Evolutionary conservation across 805 yeast species (phyloP).

Genomic region (Limtongia smithiae): DNA sequence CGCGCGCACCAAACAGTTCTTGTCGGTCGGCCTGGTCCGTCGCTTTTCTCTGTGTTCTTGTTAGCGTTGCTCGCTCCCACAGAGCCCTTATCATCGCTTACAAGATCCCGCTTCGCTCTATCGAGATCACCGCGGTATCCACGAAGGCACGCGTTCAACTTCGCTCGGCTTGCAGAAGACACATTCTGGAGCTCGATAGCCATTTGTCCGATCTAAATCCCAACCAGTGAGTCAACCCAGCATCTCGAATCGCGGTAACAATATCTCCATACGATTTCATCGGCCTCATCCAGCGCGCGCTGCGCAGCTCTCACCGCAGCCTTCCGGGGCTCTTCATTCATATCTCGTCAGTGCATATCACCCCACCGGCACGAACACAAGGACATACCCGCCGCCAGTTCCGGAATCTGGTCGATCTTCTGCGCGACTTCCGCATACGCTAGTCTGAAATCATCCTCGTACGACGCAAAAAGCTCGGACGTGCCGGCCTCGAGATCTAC

Average conservation of each 20-base stretch:
- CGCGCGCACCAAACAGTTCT: conserved; percentile 63
- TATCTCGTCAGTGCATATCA: neutral
- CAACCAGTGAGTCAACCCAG: neutral
- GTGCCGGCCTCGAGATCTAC: conserved; percentile 29
- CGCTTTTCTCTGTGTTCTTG: conserved; percentile 40
- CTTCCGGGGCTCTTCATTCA: conserved; percentile 46
- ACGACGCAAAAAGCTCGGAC: conserved; percentile 56
- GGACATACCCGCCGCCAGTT: conserved; percentile 43
- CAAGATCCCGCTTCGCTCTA: conserved; percentile 47
- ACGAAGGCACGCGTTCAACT: conserved; percentile 71
- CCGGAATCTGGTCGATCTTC: conserved; percentile 54
- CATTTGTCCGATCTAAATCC: conserved; percentile 66
- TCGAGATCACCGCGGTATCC: conserved; percentile 61
- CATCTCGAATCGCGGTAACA: too few relatives aligned
- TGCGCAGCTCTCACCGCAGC: conserved; percentile 59
- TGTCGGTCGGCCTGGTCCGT: conserved; percentile 70
- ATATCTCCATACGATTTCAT: conserved; percentile 51
- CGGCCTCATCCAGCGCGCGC: conserved; percentile 70
- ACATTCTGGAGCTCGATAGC: conserved; percentile 78
- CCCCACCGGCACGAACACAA: conserved; percentile 1
- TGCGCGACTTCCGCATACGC: conserved; percentile 67
- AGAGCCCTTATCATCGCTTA: neutral
- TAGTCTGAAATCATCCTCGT: conserved; percentile 69
- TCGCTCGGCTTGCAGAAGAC: conserved; percentile 69
- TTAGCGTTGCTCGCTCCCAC: neutral